Evolutionary conservation across 1,284 basidiomycete species (phyloP).

Genomic region (Ceratobasidium sp.): DNA sequence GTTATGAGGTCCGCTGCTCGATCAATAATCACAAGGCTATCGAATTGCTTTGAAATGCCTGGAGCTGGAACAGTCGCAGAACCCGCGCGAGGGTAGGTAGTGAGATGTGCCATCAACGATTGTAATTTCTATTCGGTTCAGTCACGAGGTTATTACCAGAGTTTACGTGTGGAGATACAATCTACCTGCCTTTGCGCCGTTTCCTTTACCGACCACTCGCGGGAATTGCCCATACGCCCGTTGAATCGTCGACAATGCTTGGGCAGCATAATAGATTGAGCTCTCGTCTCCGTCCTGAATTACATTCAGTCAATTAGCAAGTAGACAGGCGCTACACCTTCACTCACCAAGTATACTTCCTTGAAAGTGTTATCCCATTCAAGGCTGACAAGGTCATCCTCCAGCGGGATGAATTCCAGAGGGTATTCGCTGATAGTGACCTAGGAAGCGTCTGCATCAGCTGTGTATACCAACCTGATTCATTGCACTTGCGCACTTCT

Average conservation of each 20-base stretch:
- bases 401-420: constrained; percentile 91
- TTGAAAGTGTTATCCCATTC: constrained; percentile 85
- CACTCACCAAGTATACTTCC: constrained; percentile 80
- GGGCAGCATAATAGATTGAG: constrained; percentile 84
- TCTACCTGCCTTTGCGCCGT: constrained; percentile 80
- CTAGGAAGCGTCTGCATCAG: background rate
- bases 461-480: background rate
- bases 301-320: constrained; percentile 17
- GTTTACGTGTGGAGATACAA: constrained; percentile 31
- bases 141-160: background rate
- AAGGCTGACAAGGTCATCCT: constrained; percentile 87
- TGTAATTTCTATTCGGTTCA: constrained; percentile 26
- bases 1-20: constrained; percentile 95
- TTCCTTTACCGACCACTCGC: constrained; percentile 92
- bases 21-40: constrained; percentile 90
- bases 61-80: constrained; percentile 54
- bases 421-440: constrained; percentile 85
- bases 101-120: constrained; percentile 31
- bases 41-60: constrained; percentile 66
- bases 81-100: constrained; percentile 42
- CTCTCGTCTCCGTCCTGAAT: constrained; percentile 92
- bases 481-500: constrained; percentile 57
- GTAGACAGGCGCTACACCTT: constrained; percentile 45
- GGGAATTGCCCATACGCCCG: constrained; percentile 90
- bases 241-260: constrained; percentile 87